Evolutionary conservation across 1,284 basidiomycete species (phyloP).

Genomic region (Neolentinus lepideus): DNA sequence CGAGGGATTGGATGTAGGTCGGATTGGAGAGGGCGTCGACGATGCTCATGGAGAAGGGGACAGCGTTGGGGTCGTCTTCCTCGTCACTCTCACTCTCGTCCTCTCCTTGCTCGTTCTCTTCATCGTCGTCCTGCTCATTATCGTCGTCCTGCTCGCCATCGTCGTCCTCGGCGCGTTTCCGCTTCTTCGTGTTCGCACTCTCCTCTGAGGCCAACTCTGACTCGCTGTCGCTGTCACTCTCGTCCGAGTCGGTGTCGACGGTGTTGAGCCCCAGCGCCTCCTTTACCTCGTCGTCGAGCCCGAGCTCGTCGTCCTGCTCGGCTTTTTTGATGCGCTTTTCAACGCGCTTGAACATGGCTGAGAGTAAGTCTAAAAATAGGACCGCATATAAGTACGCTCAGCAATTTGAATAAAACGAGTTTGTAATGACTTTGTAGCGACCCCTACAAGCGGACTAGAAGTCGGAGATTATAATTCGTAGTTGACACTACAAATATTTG

Average conservation of each 20-base stretch:
- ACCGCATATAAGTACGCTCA: no score
- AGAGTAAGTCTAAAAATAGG: no score
- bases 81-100: slow-evolving; percentile 16
- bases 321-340: slow-evolving; percentile 60
- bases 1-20: slow-evolving; percentile 49
- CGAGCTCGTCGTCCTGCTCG: slow-evolving; percentile 63
- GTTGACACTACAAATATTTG: no score
- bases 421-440: no score
- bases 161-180: slow-evolving; percentile 12
- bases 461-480: no score
- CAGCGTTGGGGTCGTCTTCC: slow-evolving; percentile 13
- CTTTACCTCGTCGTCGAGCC: slow-evolving; percentile 63
- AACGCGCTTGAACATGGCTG: slow-evolving; percentile 75
- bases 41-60: slow-evolving; percentile 44
- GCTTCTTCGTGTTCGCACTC: slow-evolving; percentile 16
- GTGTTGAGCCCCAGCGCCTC: slow-evolving; percentile 67
- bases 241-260: slow-evolving; percentile 67
- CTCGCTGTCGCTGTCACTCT: slow-evolving; percentile 20
- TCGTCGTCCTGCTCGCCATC: not conserved
- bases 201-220: slow-evolving; percentile 8
- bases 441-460: no score
- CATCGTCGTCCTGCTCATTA: not conserved
- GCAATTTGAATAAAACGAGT: no score
- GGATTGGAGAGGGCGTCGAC: slow-evolving; percentile 56
- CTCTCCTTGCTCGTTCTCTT: not conserved